phyloP scores from a whole-genome alignment of 306 rosid genomes.

The Sophora flavescens region DNA sequence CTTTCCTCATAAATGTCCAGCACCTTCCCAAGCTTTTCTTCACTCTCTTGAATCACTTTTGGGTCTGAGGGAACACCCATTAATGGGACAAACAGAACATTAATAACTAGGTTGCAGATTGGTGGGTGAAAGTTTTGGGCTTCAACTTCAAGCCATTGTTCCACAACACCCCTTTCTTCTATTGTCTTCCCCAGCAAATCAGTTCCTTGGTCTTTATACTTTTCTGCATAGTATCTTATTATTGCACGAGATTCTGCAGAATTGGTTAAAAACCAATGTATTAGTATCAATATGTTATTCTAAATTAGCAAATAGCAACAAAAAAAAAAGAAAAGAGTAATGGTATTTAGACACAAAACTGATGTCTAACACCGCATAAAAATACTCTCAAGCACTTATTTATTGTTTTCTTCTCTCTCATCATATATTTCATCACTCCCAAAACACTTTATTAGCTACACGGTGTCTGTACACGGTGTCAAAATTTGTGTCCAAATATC shows the following conservation, averaged over 20 bases:
- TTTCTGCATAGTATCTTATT: constrained; percentile 40
- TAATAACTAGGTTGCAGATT: constrained; percentile 14
- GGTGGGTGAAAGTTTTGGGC: constrained; percentile 40
- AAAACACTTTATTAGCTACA: no score
- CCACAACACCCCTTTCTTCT: constrained; percentile 46
- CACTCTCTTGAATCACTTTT: constrained; percentile 6
- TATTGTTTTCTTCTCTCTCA: no score
- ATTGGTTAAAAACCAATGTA: background rate
- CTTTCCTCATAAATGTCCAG: constrained; percentile 48
- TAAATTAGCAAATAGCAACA: no score
- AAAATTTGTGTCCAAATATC: no score
- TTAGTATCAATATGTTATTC: background rate
- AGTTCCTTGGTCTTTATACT: constrained; percentile 39
- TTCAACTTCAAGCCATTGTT: constrained; percentile 50
- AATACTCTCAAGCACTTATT: no score
- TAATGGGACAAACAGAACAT: background rate
- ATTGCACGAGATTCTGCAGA: constrained; percentile 46
- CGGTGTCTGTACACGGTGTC: no score
- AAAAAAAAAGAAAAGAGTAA: no score
- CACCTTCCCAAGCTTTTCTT: constrained; percentile 38
- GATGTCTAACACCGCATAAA: no score
- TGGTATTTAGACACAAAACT: no score
- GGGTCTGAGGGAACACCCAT: background rate
- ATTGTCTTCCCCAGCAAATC: constrained; percentile 45
- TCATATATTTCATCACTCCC: no score